Conservation (phyloP, 768 basidiomycete genomes). For the Clitopilus hobsonii region DNA sequence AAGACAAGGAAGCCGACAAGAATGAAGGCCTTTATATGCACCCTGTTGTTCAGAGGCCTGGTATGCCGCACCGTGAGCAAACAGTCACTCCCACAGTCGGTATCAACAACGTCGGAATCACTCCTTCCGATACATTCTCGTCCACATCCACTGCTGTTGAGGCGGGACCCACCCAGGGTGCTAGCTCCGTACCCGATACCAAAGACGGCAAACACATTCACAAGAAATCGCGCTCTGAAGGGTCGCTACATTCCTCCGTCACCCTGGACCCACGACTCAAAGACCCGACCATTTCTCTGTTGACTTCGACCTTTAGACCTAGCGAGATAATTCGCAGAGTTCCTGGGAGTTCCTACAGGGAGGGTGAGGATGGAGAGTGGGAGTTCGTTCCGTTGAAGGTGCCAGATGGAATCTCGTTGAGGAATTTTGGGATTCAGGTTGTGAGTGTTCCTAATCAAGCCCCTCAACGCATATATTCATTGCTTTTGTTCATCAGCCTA, state of each 20-base stretch:
- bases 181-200: not conserved
- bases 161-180: too few relatives aligned
- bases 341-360: conserved; percentile 7
- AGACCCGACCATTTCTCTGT: conserved; percentile 15
- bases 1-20: conserved; percentile 16
- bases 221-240: not conserved
- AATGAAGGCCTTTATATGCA: conserved; percentile 44
- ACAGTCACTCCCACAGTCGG: conserved; percentile 8
- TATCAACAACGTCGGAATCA: conserved; percentile 3
- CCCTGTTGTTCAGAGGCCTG: conserved; percentile 36
- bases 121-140: conserved; percentile 2
- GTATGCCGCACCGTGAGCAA: conserved; percentile 7
- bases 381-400: conserved; percentile 69
- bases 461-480: conserved; percentile 2
- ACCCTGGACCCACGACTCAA: not conserved
- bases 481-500: conserved; percentile 43
- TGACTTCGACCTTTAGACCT: conserved; percentile 40
- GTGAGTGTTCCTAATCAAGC: conserved; percentile 40
- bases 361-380: conserved; percentile 33
- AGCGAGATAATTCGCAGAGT: conserved; percentile 30
- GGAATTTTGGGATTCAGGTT: conserved; percentile 88
- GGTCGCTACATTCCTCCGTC: not conserved
- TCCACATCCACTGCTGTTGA: not conserved
- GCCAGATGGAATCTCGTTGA: conserved; percentile 76
- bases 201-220: not conserved